Evolutionary conservation across 2,329 filamentous ascomycete genomes (phyloP).

Genomic region (Chrysoporthe deuterocubensis): DNA sequence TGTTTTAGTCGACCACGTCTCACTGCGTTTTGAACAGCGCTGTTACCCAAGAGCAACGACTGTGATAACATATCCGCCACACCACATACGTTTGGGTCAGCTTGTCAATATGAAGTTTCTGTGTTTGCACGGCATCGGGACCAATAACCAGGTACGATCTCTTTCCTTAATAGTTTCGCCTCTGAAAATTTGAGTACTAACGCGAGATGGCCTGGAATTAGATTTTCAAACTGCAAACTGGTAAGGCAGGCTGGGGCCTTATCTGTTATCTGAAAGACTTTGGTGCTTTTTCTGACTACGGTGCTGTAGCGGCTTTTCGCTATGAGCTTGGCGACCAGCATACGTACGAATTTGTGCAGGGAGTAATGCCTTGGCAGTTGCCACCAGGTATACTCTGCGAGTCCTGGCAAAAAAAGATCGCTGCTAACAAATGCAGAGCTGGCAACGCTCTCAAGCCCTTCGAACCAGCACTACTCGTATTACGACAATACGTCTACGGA

Average conservation of each 20-base stretch:
- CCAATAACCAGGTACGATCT: background rate
- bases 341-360: slow-evolving; percentile 9
- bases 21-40: too few relatives aligned
- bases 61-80: too few relatives aligned
- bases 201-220: background rate
- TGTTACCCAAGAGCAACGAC: too few relatives aligned
- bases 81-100: too few relatives aligned
- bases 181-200: too few relatives aligned
- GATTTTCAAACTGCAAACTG: slow-evolving; percentile 6
- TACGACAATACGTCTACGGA: background rate
- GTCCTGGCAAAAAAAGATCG: background rate
- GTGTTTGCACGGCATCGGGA: slow-evolving; percentile 5
- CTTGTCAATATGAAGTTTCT: slow-evolving; percentile 9
- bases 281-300: background rate
- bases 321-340: slow-evolving; percentile 13
- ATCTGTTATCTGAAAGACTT: background rate
- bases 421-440: background rate
- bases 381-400: background rate
- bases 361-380: background rate
- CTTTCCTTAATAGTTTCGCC: too few relatives aligned
- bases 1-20: too few relatives aligned
- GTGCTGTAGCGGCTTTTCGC: slow-evolving; percentile 1
- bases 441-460: background rate
- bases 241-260: background rate
- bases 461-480: slow-evolving; percentile 6